These are phyloP conservation scores for Escovopsis sp. DNA, from an alignment of 2,329 filamentous ascomycete species.

Conservation along the genomic window DNA sequence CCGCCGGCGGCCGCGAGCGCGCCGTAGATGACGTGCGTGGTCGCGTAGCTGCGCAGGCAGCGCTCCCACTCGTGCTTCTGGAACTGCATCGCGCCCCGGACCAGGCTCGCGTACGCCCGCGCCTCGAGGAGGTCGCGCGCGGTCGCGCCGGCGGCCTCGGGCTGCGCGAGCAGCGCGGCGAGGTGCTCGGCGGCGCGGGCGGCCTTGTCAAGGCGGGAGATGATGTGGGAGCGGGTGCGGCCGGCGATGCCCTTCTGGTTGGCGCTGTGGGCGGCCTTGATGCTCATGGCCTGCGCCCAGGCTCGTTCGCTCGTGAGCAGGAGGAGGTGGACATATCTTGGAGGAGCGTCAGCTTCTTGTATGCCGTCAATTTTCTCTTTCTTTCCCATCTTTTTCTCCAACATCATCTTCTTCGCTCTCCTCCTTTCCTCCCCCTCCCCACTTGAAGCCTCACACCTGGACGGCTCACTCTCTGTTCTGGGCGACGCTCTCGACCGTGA, in stretches of 20 bases:
- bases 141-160: slow-evolving; percentile 47
- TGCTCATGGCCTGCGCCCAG: slow-evolving; percentile 91
- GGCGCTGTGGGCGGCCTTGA: slow-evolving; percentile 69
- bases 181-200: slow-evolving; percentile 54
- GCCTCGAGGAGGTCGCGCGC: slow-evolving; percentile 68
- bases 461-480: slow-evolving; percentile 56
- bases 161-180: slow-evolving; percentile 49
- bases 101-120: slow-evolving; percentile 63
- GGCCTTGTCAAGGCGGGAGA: slow-evolving; percentile 75
- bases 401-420: too few relatives aligned
- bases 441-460: neutral
- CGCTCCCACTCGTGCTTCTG: slow-evolving; percentile 78
- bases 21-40: slow-evolving; percentile 69
- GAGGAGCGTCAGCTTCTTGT: neutral
- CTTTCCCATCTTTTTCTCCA: too few relatives aligned
- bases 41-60: slow-evolving; percentile 62
- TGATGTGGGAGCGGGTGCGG: slow-evolving; percentile 71
- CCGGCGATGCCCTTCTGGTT: slow-evolving; percentile 69
- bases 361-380: neutral
- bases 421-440: too few relatives aligned
- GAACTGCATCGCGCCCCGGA: slow-evolving; percentile 65
- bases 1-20: slow-evolving; percentile 34
- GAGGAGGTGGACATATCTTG: slow-evolving; percentile 61
- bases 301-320: slow-evolving; percentile 79
- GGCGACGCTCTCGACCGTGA: slow-evolving; percentile 63